phyloP scores from a whole-genome alignment of 1,284 basidiomycete species.

The Bondarzewia mesenterica region DNA sequence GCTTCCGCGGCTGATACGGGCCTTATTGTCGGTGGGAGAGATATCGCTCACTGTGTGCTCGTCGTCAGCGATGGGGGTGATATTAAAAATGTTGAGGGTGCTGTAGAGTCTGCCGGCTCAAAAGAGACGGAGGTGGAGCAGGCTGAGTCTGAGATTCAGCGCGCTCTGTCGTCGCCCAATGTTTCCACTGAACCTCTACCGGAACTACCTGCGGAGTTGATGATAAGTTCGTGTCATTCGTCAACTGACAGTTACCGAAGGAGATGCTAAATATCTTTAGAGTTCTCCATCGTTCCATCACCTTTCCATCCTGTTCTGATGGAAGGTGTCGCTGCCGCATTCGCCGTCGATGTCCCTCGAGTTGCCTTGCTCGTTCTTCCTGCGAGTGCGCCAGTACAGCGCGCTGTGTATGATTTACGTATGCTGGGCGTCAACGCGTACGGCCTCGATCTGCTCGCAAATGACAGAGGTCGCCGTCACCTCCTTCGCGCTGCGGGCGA shows the following conservation, averaged over 20 bases:
- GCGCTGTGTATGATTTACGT: slow-evolving; percentile 55
- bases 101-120: slow-evolving; percentile 9
- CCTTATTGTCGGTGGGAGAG: slow-evolving; percentile 21
- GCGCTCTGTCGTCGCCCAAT: not conserved
- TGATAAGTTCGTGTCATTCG: slow-evolving; percentile 2
- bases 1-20: slow-evolving; percentile 11
- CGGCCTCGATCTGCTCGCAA: slow-evolving; percentile 42
- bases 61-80: slow-evolving; percentile 44
- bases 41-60: slow-evolving; percentile 52
- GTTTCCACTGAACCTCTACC: not conserved
- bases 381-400: slow-evolving; percentile 46
- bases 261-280: slow-evolving; percentile 27
- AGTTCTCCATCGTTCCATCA: slow-evolving; percentile 35
- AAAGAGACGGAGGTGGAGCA: not conserved
- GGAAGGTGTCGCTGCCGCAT: slow-evolving; percentile 60
- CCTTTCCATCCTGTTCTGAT: slow-evolving; percentile 46
- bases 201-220: slow-evolving; percentile 4
- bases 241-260: no score
- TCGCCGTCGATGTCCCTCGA: slow-evolving; percentile 65
- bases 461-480: slow-evolving; percentile 33
- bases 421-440: slow-evolving; percentile 62
- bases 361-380: slow-evolving; percentile 61
- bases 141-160: not conserved
- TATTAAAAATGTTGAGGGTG: slow-evolving; percentile 40
- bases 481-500: slow-evolving; percentile 28